A percentile compares a stretch with the other conserved stretches of the same genome.
Evolutionary conservation across 2,329 filamentous ascomycete genomes (phyloP).

Genomic region (Xylaria hypoxylon): DNA sequence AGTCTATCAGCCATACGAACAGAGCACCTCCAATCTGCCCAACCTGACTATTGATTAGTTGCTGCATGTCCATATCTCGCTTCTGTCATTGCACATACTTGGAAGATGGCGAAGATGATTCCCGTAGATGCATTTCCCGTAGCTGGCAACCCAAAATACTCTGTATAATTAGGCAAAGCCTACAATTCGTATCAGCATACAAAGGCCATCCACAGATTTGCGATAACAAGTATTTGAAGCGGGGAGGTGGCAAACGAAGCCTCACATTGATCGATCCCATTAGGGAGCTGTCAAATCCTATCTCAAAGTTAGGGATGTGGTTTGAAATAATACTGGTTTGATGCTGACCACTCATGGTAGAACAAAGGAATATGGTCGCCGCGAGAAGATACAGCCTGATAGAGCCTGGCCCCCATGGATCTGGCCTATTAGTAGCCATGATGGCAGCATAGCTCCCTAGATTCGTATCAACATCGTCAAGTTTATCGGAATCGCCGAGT

Average conservation of each 20-base stretch:
- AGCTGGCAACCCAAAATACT: conserved; percentile 54
- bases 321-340: neutral
- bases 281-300: conserved; percentile 57
- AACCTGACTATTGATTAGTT: conserved; percentile 46
- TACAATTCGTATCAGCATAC: conserved; percentile 21
- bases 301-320: conserved; percentile 3
- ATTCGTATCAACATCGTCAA: conserved; percentile 35
- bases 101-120: conserved; percentile 59
- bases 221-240: neutral
- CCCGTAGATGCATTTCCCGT: conserved; percentile 56
- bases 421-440: conserved; percentile 50
- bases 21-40: conserved; percentile 58
- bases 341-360: conserved; percentile 55
- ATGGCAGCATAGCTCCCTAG: conserved; percentile 50
- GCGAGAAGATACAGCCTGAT: conserved; percentile 50
- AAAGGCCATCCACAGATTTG: neutral
- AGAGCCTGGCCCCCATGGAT: conserved; percentile 49
- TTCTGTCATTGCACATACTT: conserved; percentile 38
- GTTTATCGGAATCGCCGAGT: neutral
- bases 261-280: conserved; percentile 59
- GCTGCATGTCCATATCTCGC: neutral
- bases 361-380: conserved; percentile 50
- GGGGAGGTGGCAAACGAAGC: neutral
- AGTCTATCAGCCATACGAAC: conserved; percentile 59
- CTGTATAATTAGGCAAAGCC: conserved; percentile 55